Base-by-base conservation (phyloP, 805 yeast species). In the Candida adriatica region DNA sequence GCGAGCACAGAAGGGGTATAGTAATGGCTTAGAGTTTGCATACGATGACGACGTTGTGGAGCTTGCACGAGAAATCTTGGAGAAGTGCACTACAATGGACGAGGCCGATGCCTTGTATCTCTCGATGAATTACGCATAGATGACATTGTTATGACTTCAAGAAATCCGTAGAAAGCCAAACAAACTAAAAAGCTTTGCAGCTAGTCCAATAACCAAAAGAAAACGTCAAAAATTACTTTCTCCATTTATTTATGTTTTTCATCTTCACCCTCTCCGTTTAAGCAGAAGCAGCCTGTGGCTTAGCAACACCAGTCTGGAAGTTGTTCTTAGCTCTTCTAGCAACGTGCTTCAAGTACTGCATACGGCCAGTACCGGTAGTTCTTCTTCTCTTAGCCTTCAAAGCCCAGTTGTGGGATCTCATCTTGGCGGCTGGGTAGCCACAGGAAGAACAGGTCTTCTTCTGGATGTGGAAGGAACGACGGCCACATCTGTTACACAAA, bases 331-430 rank as follows among this genome's bases (percentile, higher is more conserved):
- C 90, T 77, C 87, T 85, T 80, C 97, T 88, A 56, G 92, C 72
- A 58, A 92, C 95, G 71, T 79, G 80, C 79, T 90, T 92, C 71
- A 92, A 79, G 87, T 90, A 77, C 68, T 88, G 75, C 94, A 86
- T 85, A 76, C 98, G 94, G 73, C 98, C 98, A 68, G 97, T 79
- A 78, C 98, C 98, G 57, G 96, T 88, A 56, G 98, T 92, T 70
- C 83, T 82, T 85, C 98, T 87, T 86, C 98, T 87, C 82, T 88
- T 85, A 64, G 96, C 95, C 83, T 92, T 92, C 55, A 72, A 71
- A 69, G 94, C 96, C 98, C 98, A 92, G 96, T 92, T 92, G 95
- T 72, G 82, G 62, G 86, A 79, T 84, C 98, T 88, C 72, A 82
- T 68, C 78, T 92, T 92, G 59, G 97, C 97, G 62, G 97, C 86